These are phyloP conservation scores for Gloeostereum incarnatum DNA, from an alignment of 768 basidiomycete genomes.

Conservation along the genomic window DNA sequence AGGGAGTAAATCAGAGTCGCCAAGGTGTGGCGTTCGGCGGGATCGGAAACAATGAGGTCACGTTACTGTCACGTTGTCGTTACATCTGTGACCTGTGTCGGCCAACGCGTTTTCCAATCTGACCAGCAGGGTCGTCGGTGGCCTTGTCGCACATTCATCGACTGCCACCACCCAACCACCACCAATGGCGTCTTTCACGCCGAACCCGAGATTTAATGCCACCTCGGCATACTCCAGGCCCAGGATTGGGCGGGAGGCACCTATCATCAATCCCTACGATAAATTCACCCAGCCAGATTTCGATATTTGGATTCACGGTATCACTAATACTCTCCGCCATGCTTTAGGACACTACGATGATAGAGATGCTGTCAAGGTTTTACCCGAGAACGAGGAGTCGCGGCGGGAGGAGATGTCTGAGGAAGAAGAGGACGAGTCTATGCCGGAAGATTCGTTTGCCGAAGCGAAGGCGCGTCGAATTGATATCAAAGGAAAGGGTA, in stretches of 20 bases:
- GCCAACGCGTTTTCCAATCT: too few species aligned
- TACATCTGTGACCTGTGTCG: too few species aligned
- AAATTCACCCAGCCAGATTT: conserved; percentile 62
- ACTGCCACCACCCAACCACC: too few species aligned
- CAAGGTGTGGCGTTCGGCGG: too few species aligned
- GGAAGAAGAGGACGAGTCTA: conserved; percentile 9
- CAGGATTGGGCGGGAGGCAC: conserved; percentile 33
- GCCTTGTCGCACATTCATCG: too few species aligned
- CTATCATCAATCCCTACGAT: conserved; percentile 65
- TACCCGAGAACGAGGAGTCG: conserved; percentile 18
- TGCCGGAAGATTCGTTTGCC: conserved; percentile 47
- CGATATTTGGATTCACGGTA: conserved; percentile 60
- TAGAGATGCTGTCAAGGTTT: not conserved
- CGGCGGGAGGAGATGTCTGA: conserved; percentile 9
- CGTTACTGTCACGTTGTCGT: too few species aligned
- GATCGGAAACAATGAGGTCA: too few species aligned
- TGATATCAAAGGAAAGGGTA: conserved; percentile 44
- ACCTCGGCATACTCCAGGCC: too few species aligned
- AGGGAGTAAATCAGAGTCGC: too few species aligned
- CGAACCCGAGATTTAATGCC: too few species aligned
- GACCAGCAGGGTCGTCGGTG: too few species aligned
- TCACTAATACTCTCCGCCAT: conserved; percentile 45
- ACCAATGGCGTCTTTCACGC: too few species aligned
- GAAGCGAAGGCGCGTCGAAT: conserved; percentile 37
- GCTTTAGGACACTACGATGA: conserved; percentile 37